Conservation (phyloP, 352 stramenopile species). For the Detonula confervacea region DNA sequence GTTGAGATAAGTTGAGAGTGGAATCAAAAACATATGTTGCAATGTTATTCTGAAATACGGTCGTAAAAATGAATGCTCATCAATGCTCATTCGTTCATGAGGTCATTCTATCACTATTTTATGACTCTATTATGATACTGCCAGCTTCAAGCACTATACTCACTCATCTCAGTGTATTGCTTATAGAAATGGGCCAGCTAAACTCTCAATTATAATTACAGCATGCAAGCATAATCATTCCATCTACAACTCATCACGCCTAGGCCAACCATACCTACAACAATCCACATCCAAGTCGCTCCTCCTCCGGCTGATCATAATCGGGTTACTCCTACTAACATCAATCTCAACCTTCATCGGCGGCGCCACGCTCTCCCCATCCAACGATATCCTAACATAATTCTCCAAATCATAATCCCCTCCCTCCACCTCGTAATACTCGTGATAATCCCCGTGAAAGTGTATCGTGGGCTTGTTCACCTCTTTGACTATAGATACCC, state of each 20-base stretch:
- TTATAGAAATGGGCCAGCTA: no score
- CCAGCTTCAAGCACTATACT: no score
- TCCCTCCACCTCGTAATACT: slow-evolving; percentile 43
- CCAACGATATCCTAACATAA: slow-evolving; percentile 53
- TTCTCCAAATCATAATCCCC: slow-evolving; percentile 36
- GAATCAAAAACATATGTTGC: no score
- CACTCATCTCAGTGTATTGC: no score
- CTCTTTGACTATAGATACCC: slow-evolving; percentile 39
- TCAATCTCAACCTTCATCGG: slow-evolving; percentile 53
- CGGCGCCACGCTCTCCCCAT: slow-evolving; percentile 31
- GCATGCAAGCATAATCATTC: no score
- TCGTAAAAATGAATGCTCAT: no score
- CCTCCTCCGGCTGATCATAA: slow-evolving; percentile 38
- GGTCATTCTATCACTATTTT: no score
- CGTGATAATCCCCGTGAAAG: slow-evolving; percentile 65
- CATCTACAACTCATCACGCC: neutral
- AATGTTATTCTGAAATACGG: no score
- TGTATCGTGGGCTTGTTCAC: slow-evolving; percentile 59
- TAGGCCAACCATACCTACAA: slow-evolving; percentile 48
- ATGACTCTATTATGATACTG: no score
- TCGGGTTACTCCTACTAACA: slow-evolving; percentile 33
- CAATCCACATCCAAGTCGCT: slow-evolving; percentile 49
- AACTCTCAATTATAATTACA: no score
- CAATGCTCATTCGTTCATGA: no score
- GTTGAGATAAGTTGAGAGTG: neutral